phyloP scores from a whole-genome alignment of 805 yeast genomes.

The Yamadazyma sp. region DNA sequence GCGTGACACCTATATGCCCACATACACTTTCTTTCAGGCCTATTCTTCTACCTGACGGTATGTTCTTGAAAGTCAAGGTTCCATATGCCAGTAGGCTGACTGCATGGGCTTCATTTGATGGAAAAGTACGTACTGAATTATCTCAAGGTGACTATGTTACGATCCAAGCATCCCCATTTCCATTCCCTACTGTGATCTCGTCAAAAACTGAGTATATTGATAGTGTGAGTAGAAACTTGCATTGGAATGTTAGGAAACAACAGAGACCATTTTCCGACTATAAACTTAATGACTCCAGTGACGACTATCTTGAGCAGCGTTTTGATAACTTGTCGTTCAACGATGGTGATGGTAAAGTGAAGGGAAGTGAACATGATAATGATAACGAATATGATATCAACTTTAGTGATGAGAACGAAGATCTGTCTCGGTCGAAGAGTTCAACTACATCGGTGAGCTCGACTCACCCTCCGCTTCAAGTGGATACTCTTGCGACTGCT shows the following conservation, averaged over 20 bases:
- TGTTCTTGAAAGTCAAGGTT: constrained; percentile 77
- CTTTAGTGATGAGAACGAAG: constrained; percentile 26
- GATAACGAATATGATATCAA: constrained; percentile 36
- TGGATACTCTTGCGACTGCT: background rate
- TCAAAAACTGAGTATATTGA: constrained; percentile 78
- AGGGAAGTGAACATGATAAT: constrained; percentile 4
- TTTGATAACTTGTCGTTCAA: constrained; percentile 10
- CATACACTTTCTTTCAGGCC: constrained; percentile 94
- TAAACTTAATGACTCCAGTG: constrained; percentile 15
- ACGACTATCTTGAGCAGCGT: constrained; percentile 14
- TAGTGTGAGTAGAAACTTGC: constrained; percentile 78
- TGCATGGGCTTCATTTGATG: constrained; percentile 97
- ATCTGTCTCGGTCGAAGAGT: background rate
- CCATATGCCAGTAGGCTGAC: constrained; percentile 79
- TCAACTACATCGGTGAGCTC: background rate
- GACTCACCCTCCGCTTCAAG: background rate
- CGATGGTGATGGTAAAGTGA: background rate
- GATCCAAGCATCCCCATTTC: constrained; percentile 81
- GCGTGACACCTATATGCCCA: constrained; percentile 95
- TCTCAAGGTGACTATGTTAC: constrained; percentile 82
- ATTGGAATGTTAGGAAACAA: constrained; percentile 90
- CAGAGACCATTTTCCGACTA: constrained; percentile 66
- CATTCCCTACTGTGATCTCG: constrained; percentile 88
- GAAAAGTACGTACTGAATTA: constrained; percentile 81
- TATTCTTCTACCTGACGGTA: constrained; percentile 88